Conservation (phyloP, 257 asterid genomes). For the Primulina huaijiensis region DNA sequence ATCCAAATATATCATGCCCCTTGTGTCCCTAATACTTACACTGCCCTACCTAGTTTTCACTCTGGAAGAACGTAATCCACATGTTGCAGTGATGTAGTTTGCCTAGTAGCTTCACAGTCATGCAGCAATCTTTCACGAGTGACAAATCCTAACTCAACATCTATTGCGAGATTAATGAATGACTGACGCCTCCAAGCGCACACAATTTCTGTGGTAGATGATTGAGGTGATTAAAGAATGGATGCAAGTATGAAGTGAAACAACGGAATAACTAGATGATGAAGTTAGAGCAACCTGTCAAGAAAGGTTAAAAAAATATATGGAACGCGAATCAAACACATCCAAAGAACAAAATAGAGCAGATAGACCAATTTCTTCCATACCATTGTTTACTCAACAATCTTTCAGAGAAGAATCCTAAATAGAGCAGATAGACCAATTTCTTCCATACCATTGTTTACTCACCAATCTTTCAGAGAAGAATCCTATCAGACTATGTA, state of each 20-base stretch:
- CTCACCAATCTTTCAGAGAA: conserved; percentile 90
- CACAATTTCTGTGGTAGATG: conserved; percentile 3
- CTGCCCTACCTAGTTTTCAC: too few species aligned
- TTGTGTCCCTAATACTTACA: too few species aligned
- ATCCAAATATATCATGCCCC: too few species aligned
- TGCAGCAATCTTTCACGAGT: neutral
- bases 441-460: conserved; percentile 24
- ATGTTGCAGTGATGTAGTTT: neutral
- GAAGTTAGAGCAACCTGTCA: neutral
- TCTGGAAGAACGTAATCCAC: neutral
- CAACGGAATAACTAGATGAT: conserved; percentile 13
- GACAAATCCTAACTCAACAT: neutral
- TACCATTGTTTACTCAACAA: conserved; percentile 60
- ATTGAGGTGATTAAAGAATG: conserved; percentile 10
- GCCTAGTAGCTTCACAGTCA: neutral
- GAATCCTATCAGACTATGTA: conserved; percentile 74
- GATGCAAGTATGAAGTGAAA: conserved; percentile 17
- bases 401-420: conserved; percentile 77
- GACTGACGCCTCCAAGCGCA: neutral
- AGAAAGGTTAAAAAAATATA: conserved; percentile 8
- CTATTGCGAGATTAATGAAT: neutral
- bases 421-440: conserved; percentile 9
- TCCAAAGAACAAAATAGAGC: neutral
- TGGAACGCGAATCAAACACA: conserved; percentile 6
- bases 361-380: conserved; percentile 17